A percentile compares a stretch with the other conserved stretches of the same genome.
phyloP scores from a whole-genome alignment of 306 rosid genomes.

The Medicago arabica region DNA sequence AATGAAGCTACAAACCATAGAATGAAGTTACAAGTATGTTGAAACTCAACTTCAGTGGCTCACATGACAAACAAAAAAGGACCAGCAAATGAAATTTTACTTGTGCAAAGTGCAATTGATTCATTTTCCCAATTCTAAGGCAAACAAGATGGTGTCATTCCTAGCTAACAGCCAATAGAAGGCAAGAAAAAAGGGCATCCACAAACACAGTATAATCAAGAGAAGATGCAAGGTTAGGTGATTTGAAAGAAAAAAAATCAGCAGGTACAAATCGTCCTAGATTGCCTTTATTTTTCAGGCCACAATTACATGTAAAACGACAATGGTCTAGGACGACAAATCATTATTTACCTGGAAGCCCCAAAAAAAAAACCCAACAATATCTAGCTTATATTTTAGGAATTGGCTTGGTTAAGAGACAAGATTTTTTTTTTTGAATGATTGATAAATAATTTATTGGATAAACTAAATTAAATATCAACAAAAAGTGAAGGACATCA shows the following conservation, averaged over 20 bases:
- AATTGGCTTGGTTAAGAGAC: not conserved
- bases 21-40: slow-evolving; percentile 2
- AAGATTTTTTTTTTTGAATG: not conserved
- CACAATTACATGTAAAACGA: not conserved
- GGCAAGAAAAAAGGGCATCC: not conserved
- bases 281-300: not conserved
- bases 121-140: not conserved
- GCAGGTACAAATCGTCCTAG: not conserved
- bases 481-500: slow-evolving; percentile 7
- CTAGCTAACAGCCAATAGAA: not conserved
- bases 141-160: not conserved
- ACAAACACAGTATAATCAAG: not conserved
- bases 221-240: slow-evolving; percentile 11
- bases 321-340: not conserved
- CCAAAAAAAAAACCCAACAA: not conserved
- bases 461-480: slow-evolving; percentile 10
- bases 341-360: not conserved
- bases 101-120: not conserved
- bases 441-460: not conserved
- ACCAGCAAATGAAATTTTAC: not conserved
- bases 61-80: not conserved
- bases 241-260: not conserved
- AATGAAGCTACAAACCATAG: slow-evolving; percentile 14
- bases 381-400: slow-evolving; percentile 12
- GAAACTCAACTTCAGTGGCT: not conserved